Conservation (phyloP, 805 yeast species). For the Cyberlindnera misumaiensis region DNA sequence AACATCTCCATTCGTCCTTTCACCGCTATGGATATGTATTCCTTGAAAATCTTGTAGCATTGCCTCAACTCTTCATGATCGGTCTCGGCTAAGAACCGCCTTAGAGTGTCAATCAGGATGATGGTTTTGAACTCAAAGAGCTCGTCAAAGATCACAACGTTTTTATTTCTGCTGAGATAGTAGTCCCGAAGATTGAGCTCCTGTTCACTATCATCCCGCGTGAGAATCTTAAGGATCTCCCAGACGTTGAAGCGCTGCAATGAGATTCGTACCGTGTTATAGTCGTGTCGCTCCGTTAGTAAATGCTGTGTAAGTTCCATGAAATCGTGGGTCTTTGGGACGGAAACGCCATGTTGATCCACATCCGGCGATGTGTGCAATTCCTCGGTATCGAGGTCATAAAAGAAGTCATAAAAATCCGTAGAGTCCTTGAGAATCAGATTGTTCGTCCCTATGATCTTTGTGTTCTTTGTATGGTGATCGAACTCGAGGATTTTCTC, state of each 20-base stretch:
- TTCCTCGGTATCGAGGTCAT: constrained; percentile 50
- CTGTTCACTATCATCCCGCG: constrained; percentile 9
- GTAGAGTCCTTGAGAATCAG: constrained; percentile 51
- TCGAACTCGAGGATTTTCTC: constrained; percentile 32
- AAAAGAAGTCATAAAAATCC: constrained; percentile 53
- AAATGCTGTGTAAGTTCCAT: constrained; percentile 11
- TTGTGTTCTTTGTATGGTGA: constrained; percentile 20
- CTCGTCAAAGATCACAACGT: constrained; percentile 27
- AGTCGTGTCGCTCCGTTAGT: constrained; percentile 22
- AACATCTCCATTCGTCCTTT: constrained; percentile 15
- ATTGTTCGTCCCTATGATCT: constrained; percentile 63
- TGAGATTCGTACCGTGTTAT: constrained; percentile 20
- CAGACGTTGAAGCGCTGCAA: constrained; percentile 26
- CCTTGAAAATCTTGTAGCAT: constrained; percentile 2
- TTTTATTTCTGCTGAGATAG: constrained; percentile 25
- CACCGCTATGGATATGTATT: constrained; percentile 1
- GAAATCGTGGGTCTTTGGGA: constrained; percentile 18
- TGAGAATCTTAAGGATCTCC: constrained; percentile 26
- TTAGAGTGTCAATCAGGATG: constrained; percentile 14
- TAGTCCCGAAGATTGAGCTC: constrained; percentile 26
- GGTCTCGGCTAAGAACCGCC: constrained; percentile 1
- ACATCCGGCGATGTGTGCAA: constrained; percentile 5
- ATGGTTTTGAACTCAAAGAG: constrained; percentile 25
- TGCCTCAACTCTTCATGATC: too few relatives aligned
- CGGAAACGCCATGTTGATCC: constrained; percentile 10